Conservation (phyloP, 2,329 filamentous ascomycete species). For the Penicillium verrucosum region DNA sequence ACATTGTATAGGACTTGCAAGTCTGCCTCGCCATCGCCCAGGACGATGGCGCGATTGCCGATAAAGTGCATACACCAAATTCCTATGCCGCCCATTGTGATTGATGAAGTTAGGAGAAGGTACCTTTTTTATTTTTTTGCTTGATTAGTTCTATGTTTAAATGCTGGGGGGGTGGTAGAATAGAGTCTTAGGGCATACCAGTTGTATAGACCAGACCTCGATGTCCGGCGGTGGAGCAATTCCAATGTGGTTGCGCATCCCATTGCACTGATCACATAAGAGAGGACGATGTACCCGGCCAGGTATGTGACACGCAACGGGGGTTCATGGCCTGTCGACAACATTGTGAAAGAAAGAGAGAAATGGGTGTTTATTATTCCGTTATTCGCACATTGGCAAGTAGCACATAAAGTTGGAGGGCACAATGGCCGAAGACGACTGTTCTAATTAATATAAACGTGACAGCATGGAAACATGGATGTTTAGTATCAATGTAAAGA, state of each 20-base stretch:
- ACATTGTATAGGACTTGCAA: conserved; percentile 72
- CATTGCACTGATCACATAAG: conserved; percentile 67
- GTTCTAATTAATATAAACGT: not conserved
- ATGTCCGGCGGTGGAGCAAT: conserved; percentile 72
- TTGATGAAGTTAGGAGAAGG: conserved; percentile 60
- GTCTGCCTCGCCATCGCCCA: conserved; percentile 59
- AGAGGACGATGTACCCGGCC: conserved; percentile 65
- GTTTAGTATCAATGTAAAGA: not conserved
- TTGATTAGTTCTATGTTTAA: not conserved
- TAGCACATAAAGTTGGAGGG: not conserved
- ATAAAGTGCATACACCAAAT: conserved; percentile 84
- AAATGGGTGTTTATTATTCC: not conserved
- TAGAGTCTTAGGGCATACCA: conserved; percentile 50
- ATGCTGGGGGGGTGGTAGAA: not conserved
- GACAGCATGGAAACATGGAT: not conserved
- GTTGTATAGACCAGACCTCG: conserved; percentile 65
- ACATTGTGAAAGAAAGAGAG: conserved; percentile 17
- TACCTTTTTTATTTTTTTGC: conserved; percentile 47
- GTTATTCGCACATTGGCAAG: not conserved
- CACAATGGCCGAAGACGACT: not conserved
- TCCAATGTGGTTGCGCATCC: conserved; percentile 78
- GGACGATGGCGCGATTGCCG: conserved; percentile 72
- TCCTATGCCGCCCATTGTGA: conserved; percentile 70
- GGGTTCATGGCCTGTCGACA: conserved; percentile 10
- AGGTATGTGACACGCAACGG: conserved; percentile 33